Conservation (phyloP, 768 basidiomycete species). For the Rhizopogon sp. region DNA sequence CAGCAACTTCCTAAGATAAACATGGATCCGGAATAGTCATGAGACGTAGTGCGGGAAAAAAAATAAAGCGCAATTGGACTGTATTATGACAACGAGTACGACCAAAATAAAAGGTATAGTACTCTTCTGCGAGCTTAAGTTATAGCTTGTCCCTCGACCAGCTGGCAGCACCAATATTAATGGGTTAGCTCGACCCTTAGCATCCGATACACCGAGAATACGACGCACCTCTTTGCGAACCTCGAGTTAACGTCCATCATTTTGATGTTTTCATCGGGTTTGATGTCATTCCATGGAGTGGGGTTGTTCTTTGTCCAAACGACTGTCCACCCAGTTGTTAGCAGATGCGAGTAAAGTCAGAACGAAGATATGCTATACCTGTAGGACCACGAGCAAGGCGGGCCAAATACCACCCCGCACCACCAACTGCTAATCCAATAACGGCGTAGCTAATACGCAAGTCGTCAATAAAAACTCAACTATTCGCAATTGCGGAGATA, state of each 20-base stretch:
- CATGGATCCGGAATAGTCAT: neutral
- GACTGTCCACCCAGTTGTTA: slow-evolving; percentile 27
- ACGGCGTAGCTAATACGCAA: slow-evolving; percentile 36
- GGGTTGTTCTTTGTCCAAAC: slow-evolving; percentile 72
- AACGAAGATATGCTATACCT: slow-evolving; percentile 31
- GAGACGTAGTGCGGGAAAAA: slow-evolving; percentile 4
- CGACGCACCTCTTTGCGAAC: slow-evolving; percentile 57
- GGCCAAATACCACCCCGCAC: slow-evolving; percentile 63
- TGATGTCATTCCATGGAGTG: slow-evolving; percentile 82
- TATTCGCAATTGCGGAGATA: slow-evolving; percentile 4
- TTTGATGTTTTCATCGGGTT: slow-evolving; percentile 73
- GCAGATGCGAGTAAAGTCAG: slow-evolving; percentile 1
- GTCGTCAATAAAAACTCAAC: slow-evolving; percentile 10
- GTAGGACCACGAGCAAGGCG: slow-evolving; percentile 56
- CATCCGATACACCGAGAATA: neutral
- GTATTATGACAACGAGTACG: slow-evolving; percentile 11
- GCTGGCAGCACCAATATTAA: slow-evolving; percentile 31
- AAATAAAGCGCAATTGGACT: slow-evolving; percentile 15
- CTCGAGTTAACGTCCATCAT: slow-evolving; percentile 64
- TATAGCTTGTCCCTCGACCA: slow-evolving; percentile 77
- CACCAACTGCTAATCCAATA: slow-evolving; percentile 44
- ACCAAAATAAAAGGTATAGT: neutral
- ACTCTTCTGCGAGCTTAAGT: neutral
- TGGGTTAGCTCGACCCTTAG: neutral
- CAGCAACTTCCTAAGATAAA: neutral